Evolutionary conservation across 176 grass and related monocot species (phyloP), one percentile per base, ranked within the genome.

Genomic region (Paspalum notatum): DNA sequence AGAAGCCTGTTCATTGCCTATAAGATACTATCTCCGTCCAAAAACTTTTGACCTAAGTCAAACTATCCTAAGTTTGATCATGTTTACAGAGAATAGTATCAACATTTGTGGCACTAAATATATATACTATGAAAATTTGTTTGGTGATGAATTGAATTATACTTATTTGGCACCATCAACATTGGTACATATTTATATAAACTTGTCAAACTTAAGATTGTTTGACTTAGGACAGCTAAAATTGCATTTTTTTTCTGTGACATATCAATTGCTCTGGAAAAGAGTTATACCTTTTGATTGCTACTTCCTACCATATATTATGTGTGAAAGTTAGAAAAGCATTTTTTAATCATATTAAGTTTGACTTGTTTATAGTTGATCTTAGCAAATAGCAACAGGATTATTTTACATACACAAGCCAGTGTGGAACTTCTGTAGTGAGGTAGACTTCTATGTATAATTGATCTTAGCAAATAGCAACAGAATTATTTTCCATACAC

Each of bases 391-490:
- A 77, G 2, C 73, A 78, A 49, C 8, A 69, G 9, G 46, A 81
- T 40, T 71, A 12, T 42, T 64, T 83, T 75, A 8, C 26, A 27
- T 76, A 49, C 69, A 42, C 14, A 71, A 60, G 49, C n/a, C 51
- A n/a, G 13, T 55, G 11, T 21, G 24, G 59, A 78, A 71, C 48
- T 10, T 83, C 37, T 72, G 17, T 11, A 43, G 17, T 13, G 9
- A 77, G 47, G 9, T 72, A 57, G 58, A 70, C 68, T 85, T 54
- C 54, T 45, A 51, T 39, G n/a, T 45, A 50, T 80, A 47, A 11
- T 54, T 88, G 25, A 61, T 74, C 44, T 52, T 89, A 68, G 8
- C 71, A 70, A 55, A 20, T 70, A 77, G 2, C 73, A 78, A 49
- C 8, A 69, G 9, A 38, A 81, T 40, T 71, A 12, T 42, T 64